phyloP scores from a whole-genome alignment of 768 basidiomycete species.

The Lactarius vividus region DNA sequence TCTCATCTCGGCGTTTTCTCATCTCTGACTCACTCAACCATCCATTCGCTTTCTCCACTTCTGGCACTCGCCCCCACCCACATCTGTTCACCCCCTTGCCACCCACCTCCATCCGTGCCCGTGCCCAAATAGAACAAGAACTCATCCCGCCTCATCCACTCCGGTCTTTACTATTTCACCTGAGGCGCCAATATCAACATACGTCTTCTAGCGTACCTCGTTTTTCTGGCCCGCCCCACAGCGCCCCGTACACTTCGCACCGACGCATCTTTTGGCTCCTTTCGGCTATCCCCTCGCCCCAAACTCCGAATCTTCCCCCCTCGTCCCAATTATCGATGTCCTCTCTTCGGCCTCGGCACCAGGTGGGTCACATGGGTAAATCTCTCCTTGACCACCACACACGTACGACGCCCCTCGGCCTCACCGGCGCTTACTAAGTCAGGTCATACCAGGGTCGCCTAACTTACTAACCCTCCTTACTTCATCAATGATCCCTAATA shows the following conservation, averaged over 20 bases:
- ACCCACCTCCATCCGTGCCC: neutral
- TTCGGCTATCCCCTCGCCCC: constrained; percentile 11
- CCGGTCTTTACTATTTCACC: constrained; percentile 16
- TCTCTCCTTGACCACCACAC: neutral
- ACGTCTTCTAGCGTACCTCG: constrained; percentile 23
- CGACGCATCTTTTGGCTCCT: constrained; percentile 6
- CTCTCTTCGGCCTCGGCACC: neutral
- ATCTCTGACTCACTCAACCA: constrained; percentile 21
- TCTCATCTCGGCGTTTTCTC: constrained; percentile 26
- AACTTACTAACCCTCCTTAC: constrained; percentile 4
- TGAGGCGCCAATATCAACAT: constrained; percentile 13
- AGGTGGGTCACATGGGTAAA: neutral
- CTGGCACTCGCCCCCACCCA: neutral
- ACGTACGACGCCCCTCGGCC: neutral
- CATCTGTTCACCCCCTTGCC: neutral
- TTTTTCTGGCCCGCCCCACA: constrained; percentile 8
- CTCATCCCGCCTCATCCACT: constrained; percentile 2
- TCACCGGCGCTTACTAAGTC: constrained; percentile 9
- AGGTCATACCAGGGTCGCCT: neutral
- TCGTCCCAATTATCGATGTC: constrained; percentile 9
- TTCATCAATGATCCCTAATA: constrained; percentile 2
- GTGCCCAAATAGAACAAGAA: neutral
- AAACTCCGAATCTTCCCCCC: constrained; percentile 17
- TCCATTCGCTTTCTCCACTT: neutral
- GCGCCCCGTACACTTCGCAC: constrained; percentile 24